phyloP scores from a whole-genome alignment of 2,329 filamentous ascomycete genomes.

The Xylariomycetidae sp. region DNA sequence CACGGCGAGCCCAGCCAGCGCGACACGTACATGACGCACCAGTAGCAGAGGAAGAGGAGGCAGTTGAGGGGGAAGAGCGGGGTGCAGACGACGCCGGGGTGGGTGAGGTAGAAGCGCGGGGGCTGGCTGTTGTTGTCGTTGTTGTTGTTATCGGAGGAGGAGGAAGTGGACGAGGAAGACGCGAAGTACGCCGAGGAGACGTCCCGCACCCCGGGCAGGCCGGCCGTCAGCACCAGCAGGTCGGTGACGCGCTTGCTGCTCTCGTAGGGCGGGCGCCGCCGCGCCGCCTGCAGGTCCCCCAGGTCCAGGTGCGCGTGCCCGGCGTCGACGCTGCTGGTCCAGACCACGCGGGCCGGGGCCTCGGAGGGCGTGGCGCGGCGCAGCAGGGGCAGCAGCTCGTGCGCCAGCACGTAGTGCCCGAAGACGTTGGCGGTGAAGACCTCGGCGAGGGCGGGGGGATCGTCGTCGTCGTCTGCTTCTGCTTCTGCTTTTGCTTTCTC shows the following conservation, averaged over 20 bases:
- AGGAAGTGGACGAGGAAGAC: constrained; percentile 12
- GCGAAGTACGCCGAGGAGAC: constrained; percentile 53
- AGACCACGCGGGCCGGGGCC: constrained; percentile 65
- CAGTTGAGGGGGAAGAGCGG: constrained; percentile 69
- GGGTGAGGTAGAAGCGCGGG: constrained; percentile 69
- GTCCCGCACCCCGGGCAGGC: constrained; percentile 56
- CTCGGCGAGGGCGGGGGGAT: constrained; percentile 62
- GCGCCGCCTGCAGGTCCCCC: constrained; percentile 71
- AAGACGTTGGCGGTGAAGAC: constrained; percentile 92
- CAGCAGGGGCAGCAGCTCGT: constrained; percentile 73
- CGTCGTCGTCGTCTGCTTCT: constrained; percentile 3
- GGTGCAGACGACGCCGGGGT: constrained; percentile 83
- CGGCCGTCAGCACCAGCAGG: constrained; percentile 66
- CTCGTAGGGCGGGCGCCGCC: constrained; percentile 66
- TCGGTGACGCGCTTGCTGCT: constrained; percentile 84
- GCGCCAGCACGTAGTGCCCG: constrained; percentile 85
- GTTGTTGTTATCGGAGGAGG: no score
- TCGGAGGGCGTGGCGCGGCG: constrained; percentile 36
- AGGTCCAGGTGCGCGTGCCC: constrained; percentile 45
- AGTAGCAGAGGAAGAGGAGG: constrained; percentile 65
- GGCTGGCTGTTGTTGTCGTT: no score
- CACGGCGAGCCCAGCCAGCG: constrained; percentile 81
- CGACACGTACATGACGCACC: constrained; percentile 60
- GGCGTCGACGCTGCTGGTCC: constrained; percentile 80
- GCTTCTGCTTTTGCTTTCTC: neutral